Evolutionary conservation across 2,329 filamentous ascomycete species (phyloP).

Genomic region (Gaeumannomyces sp.): DNA sequence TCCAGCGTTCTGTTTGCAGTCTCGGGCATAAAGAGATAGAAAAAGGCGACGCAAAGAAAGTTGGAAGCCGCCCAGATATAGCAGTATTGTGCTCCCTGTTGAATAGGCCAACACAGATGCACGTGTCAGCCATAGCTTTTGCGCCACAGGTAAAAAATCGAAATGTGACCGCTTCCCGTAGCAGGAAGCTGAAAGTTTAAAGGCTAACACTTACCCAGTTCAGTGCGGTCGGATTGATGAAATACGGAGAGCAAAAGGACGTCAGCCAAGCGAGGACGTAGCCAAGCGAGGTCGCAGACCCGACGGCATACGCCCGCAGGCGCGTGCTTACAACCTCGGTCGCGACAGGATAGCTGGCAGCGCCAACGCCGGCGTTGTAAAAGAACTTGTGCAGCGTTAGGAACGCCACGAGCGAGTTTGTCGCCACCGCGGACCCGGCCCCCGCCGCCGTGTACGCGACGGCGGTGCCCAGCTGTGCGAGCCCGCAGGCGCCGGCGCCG

Average conservation of each 20-base stretch:
- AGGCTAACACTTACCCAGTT: conserved; percentile 26
- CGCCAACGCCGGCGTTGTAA: conserved; percentile 31
- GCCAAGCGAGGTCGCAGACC: conserved; percentile 39
- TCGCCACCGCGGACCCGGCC: conserved; percentile 19
- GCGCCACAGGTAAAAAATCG: not conserved
- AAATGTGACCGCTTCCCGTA: not conserved
- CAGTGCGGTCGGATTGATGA: conserved; percentile 36
- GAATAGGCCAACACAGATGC: not conserved
- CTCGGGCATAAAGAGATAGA: conserved; percentile 25
- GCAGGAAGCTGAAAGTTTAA: not conserved
- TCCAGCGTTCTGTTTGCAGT: conserved; percentile 25
- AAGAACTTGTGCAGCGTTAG: conserved; percentile 27
- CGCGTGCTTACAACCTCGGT: conserved; percentile 38
- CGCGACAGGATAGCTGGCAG: conserved; percentile 34
- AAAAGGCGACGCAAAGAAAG: conserved; percentile 24
- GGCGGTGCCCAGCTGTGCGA: conserved; percentile 27
- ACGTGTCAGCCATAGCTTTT: not conserved
- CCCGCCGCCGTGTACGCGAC: conserved; percentile 24
- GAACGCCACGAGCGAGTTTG: conserved; percentile 25
- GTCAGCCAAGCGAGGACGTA: conserved; percentile 40
- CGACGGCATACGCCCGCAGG: conserved; percentile 40
- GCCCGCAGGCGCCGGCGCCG: conserved; percentile 25
- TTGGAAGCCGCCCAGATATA: conserved; percentile 36
- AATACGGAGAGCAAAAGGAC: conserved; percentile 39
- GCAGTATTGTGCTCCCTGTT: conserved; percentile 34